phyloP scores from a whole-genome alignment of 2,329 filamentous ascomycete species.

The Elsinoe necatrix region DNA sequence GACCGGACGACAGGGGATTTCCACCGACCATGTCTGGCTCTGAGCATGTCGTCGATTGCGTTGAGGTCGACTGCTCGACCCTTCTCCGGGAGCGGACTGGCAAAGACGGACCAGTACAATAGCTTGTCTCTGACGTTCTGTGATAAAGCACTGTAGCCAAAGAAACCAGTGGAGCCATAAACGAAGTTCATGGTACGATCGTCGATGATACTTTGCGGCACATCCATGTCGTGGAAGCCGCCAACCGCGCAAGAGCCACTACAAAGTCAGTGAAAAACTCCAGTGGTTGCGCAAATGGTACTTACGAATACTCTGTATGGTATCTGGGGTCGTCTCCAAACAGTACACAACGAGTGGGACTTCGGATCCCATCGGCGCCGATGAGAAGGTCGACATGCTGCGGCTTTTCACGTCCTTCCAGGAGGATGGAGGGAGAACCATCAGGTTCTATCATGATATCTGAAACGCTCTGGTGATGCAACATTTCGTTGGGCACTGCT shows the following conservation, averaged over 20 bases:
- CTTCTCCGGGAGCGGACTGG: constrained; percentile 7
- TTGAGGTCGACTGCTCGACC: constrained; percentile 9
- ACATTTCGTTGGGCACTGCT: constrained; percentile 39
- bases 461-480: constrained; percentile 25
- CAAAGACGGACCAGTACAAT: constrained; percentile 17
- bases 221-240: constrained; percentile 34
- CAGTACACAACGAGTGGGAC: constrained; percentile 24
- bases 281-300: not conserved
- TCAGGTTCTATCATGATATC: not conserved
- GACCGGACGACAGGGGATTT: constrained; percentile 33
- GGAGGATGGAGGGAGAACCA: constrained; percentile 24
- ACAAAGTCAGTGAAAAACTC: not conserved
- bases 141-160: constrained; percentile 35
- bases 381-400: constrained; percentile 21
- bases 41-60: constrained; percentile 31
- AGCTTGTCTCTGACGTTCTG: constrained; percentile 12
- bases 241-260: constrained; percentile 33
- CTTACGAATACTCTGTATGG: constrained; percentile 23
- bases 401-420: constrained; percentile 19
- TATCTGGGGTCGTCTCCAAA: constrained; percentile 29
- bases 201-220: constrained; percentile 26
- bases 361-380: constrained; percentile 24
- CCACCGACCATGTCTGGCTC: constrained; percentile 38
- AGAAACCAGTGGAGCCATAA: constrained; percentile 43
- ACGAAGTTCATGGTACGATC: constrained; percentile 34